Percentiles rank a stretch among this genome's conserved stretches.
Conservation (phyloP, 1,139 yeast species). For the Debaryomycetaceae sp. region DNA sequence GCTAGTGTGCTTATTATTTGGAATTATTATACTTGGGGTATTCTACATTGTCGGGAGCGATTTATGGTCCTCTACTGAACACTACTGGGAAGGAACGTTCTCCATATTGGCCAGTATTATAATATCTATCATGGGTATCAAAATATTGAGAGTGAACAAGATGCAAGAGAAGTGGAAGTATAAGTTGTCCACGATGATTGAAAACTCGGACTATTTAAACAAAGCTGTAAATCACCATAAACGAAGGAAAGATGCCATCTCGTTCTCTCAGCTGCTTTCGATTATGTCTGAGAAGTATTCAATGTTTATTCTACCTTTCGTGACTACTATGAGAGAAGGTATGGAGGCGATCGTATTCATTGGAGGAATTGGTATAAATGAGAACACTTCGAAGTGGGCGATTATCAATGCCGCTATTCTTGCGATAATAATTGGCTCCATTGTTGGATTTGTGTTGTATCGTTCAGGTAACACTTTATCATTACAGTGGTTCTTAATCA, state of each 20-base stretch:
- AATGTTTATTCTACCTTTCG: slow-evolving; percentile 42
- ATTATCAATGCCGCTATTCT: slow-evolving; percentile 27
- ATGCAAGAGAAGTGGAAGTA: slow-evolving; percentile 86
- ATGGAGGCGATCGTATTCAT: slow-evolving; percentile 47
- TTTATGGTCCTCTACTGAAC: slow-evolving; percentile 43
- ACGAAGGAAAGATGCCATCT: background rate
- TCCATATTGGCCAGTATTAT: slow-evolving; percentile 43
- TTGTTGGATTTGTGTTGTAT: slow-evolving; percentile 35
- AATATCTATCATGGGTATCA: slow-evolving; percentile 44
- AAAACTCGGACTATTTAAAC: slow-evolving; percentile 16
- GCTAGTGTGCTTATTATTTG: slow-evolving; percentile 33
- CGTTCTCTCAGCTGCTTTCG: slow-evolving; percentile 6
- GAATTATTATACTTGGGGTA: slow-evolving; percentile 32
- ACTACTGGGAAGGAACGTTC: slow-evolving; percentile 47
- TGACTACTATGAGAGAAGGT: slow-evolving; percentile 46
- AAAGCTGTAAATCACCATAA: slow-evolving; percentile 8
- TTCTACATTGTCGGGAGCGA: slow-evolving; percentile 39
- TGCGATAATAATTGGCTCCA: slow-evolving; percentile 30
- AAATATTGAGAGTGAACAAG: slow-evolving; percentile 38
- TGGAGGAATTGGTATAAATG: slow-evolving; percentile 47
- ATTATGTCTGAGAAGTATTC: slow-evolving; percentile 32
- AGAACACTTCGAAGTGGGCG: slow-evolving; percentile 32
- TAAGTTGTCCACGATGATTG: slow-evolving; percentile 41
- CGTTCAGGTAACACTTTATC: slow-evolving; percentile 43
- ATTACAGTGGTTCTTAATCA: slow-evolving; percentile 37